These are phyloP conservation scores for Diplodia sapinea DNA, from an alignment of 2,329 filamentous ascomycete genomes.

Conservation along the genomic window DNA sequence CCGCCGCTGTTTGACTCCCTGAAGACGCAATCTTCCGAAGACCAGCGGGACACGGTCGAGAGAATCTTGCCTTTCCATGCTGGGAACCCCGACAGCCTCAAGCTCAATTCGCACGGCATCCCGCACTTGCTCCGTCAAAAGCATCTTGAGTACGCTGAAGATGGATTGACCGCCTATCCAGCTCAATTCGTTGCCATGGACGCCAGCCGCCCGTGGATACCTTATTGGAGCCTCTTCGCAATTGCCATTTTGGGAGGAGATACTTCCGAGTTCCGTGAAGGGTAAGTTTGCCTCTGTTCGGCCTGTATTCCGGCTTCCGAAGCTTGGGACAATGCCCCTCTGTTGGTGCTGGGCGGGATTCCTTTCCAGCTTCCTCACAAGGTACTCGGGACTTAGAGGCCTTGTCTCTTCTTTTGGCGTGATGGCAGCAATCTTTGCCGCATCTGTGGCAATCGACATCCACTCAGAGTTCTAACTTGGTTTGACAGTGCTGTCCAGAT, in stretches of 20 bases:
- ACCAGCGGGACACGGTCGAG: conserved; percentile 72
- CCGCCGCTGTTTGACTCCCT: conserved; percentile 69
- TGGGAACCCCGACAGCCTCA: conserved; percentile 56
- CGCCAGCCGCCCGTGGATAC: conserved; percentile 88
- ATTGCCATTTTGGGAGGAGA: conserved; percentile 70
- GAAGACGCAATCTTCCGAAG: conserved; percentile 68
- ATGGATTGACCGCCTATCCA: conserved; percentile 66
- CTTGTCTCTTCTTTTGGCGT: background rate
- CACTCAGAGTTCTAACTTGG: background rate
- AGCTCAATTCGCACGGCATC: conserved; percentile 73
- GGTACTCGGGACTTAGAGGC: conserved; percentile 47
- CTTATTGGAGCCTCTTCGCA: conserved; percentile 88
- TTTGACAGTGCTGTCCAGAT: conserved; percentile 68
- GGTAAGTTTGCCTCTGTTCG: conserved; percentile 49
- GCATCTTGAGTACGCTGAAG: conserved; percentile 67
- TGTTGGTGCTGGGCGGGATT: conserved; percentile 66
- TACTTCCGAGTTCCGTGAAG: conserved; percentile 63
- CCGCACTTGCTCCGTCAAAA: conserved; percentile 71
- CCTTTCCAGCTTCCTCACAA: conserved; percentile 70
- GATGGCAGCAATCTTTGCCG: conserved; percentile 2
- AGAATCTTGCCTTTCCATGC: conserved; percentile 72
- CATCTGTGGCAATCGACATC: background rate
- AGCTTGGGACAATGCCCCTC: too few relatives aligned
- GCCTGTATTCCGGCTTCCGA: background rate
- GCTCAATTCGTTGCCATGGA: conserved; percentile 75